Base-by-base conservation (phyloP, 495 filamentous ascomycete genomes). In the Staphylotrichum tortipilum region DNA sequence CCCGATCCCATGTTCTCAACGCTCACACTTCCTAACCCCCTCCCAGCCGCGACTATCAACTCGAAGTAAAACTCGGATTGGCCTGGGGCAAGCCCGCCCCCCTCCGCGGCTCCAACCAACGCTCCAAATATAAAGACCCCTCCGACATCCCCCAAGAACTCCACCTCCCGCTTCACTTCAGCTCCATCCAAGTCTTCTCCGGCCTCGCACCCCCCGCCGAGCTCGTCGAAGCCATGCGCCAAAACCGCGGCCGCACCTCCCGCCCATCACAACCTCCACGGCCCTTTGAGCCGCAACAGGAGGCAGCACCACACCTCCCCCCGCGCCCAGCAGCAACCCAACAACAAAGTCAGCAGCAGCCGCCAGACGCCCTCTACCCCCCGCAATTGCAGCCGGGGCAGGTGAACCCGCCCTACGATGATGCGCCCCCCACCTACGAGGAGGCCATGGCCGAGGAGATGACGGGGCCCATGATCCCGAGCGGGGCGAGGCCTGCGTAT, bases 391-490 rank as follows among this genome's bases (percentile, higher is more conserved):
- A 51, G 2, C 64, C 65, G 2, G 59, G 63, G n/a, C 68, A 49
- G 52, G 68, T 55, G 6, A 63, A 73, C 4, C 65, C 64, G 15
- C 70, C 70, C 0, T 65, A 73, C 48, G 82, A 82, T 15, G 85
- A 86, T 12, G 80, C 82, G 10, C 80, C 79, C 21, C 88, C 88
- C 24, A 89, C 84, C 58, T 94, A 94, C 63, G 86, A 92, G 68
- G 91, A 97, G 70, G 88, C 89, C 12, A 88, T 95, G 70, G 88
- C 86, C 38, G 82, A 88, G 55, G 77, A 81, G 50, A 69, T 94
- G 48, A 58, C 68, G 0, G 71, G 66, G 10, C 70, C 73, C 10
- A 44, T 63, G 14, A 45, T 68, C 43, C 80, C 66, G 0, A 46
- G 22, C 17, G 26, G 50, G 1, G 54, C 51, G 7, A 43, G 72